These are phyloP conservation scores for Fusarium decemcellulare DNA, from an alignment of 2,329 filamentous ascomycete species.

Conservation along the genomic window DNA sequence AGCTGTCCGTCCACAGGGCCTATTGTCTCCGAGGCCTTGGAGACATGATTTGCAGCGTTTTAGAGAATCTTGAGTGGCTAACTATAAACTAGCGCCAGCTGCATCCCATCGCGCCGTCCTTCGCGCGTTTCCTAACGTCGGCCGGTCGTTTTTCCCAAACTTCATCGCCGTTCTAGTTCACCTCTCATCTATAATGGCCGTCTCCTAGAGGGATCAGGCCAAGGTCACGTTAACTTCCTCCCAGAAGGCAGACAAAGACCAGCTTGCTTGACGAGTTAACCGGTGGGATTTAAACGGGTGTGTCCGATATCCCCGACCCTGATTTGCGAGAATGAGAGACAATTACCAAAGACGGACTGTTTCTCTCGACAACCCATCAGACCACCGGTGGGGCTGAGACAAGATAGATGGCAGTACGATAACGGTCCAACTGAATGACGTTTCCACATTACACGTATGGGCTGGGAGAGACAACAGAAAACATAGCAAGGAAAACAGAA, in stretches of 20 bases:
- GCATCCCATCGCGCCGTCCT: conserved; percentile 2
- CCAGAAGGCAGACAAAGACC: neutral
- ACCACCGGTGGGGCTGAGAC: neutral
- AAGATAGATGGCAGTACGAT: conserved; percentile 1
- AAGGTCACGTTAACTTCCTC: neutral
- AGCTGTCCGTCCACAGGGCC: neutral
- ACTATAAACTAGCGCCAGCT: conserved; percentile 11
- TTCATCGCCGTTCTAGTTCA: neutral
- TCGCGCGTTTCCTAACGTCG: neutral
- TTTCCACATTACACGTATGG: conserved; percentile 9
- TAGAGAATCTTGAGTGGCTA: conserved; percentile 11
- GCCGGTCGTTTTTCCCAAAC: neutral
- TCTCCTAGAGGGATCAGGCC: neutral
- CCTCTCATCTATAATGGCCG: too few relatives aligned
- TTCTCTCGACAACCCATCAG: conserved; percentile 1
- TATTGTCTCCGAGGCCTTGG: neutral
- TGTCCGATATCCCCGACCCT: neutral
- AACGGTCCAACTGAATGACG: conserved; percentile 14
- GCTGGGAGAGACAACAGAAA: conserved; percentile 21
- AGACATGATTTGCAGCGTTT: conserved; percentile 13
- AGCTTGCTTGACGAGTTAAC: neutral
- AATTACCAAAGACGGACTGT: neutral
- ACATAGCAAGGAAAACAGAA: neutral
- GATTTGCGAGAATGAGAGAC: neutral
- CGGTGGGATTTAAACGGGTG: neutral